Evolutionary conservation across 2,329 filamentous ascomycete genomes (phyloP).

Genomic region (Seiridium cupressi): DNA sequence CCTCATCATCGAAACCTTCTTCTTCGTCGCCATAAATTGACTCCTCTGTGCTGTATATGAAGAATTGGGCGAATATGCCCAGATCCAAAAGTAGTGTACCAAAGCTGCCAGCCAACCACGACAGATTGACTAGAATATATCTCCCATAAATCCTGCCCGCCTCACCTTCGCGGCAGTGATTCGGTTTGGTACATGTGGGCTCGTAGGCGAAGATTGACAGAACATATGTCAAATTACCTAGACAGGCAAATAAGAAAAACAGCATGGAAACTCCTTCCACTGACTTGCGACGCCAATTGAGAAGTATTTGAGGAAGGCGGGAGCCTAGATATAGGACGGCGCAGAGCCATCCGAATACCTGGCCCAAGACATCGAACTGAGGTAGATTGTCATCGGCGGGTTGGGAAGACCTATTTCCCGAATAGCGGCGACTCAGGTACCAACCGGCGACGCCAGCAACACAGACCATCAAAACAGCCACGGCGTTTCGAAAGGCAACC

Average conservation of each 20-base stretch:
- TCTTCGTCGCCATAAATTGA: constrained; percentile 22
- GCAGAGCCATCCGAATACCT: constrained; percentile 92
- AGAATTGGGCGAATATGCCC: constrained; percentile 88
- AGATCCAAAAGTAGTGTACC: constrained; percentile 85
- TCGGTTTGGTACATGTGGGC: constrained; percentile 57
- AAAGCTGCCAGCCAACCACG: constrained; percentile 86
- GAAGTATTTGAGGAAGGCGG: constrained; percentile 82
- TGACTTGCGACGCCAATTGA: constrained; percentile 90
- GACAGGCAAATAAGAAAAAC: constrained; percentile 95
- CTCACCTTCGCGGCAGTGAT: constrained; percentile 63
- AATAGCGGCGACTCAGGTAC: constrained; percentile 64
- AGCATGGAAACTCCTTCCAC: constrained; percentile 92
- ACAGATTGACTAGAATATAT: constrained; percentile 87
- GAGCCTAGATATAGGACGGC: constrained; percentile 86
- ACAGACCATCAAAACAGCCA: constrained; percentile 78
- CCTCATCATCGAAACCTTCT: constrained; percentile 27
- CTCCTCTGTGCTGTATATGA: constrained; percentile 66
- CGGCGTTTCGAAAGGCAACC: constrained; percentile 68
- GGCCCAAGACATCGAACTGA: constrained; percentile 73
- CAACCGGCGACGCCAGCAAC: constrained; percentile 82
- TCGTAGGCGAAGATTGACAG: constrained; percentile 89
- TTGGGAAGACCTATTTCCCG: constrained; percentile 30
- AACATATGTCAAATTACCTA: constrained; percentile 93
- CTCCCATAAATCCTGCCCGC: constrained; percentile 64
- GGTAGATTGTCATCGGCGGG: constrained; percentile 48